phyloP scores from a whole-genome alignment of 768 basidiomycete genomes.

The Hygrocybe punicea region DNA sequence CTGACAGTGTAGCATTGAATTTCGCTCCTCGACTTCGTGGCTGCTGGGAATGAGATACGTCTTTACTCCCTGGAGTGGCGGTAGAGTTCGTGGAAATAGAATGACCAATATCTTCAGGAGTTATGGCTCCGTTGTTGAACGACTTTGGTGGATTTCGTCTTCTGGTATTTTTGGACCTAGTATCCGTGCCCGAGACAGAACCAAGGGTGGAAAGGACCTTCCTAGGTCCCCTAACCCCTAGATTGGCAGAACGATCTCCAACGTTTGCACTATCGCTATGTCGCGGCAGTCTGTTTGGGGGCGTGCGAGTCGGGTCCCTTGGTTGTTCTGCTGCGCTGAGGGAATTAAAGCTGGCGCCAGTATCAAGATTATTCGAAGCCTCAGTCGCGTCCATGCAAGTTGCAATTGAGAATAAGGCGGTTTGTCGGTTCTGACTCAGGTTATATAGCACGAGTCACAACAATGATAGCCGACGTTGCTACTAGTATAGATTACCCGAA shows the following conservation, averaged over 20 bases:
- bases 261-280: not conserved
- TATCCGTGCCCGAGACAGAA: not conserved
- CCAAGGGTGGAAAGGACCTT: not conserved
- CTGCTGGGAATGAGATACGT: too few species aligned
- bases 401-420: not conserved
- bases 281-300: not conserved
- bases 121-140: not conserved
- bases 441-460: not conserved
- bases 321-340: too few species aligned
- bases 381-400: not conserved
- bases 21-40: constrained; percentile 27
- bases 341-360: too few species aligned
- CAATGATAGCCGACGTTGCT: too few species aligned
- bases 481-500: too few species aligned
- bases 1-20: constrained; percentile 38
- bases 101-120: too few species aligned
- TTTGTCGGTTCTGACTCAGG: not conserved
- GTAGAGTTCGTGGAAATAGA: too few species aligned
- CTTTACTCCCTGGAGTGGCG: too few species aligned
- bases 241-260: too few species aligned
- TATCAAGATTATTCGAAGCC: not conserved
- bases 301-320: too few species aligned
- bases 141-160: not conserved
- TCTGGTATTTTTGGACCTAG: not conserved
- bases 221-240: not conserved